These are phyloP conservation scores for Alternaria triticimaculans DNA, from an alignment of 2,329 filamentous ascomycete species.

Conservation along the genomic window DNA sequence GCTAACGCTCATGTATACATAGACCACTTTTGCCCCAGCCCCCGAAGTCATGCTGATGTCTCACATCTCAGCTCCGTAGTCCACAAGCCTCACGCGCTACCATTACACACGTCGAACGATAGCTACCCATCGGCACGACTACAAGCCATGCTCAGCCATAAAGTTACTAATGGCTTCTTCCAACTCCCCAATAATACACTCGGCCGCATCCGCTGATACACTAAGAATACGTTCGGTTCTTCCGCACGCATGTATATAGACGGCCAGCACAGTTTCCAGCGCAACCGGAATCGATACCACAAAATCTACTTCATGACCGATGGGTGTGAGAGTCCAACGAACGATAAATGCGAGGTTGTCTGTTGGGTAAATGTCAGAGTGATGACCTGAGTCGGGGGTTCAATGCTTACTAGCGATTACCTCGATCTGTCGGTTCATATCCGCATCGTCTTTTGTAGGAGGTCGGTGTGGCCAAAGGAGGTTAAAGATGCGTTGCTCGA, in stretches of 20 bases:
- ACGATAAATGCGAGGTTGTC: neutral
- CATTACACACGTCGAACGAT: neutral
- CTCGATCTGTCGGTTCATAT: neutral
- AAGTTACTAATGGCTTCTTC: neutral
- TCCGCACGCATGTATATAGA: neutral
- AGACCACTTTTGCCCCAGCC: neutral
- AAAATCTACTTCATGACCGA: neutral
- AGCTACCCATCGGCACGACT: neutral
- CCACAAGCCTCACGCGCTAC: neutral
- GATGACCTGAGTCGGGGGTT: neutral
- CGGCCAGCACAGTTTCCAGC: neutral
- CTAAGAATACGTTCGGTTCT: neutral
- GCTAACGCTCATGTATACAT: neutral
- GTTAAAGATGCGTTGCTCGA: neutral
- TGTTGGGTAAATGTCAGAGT: neutral
- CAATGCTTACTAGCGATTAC: neutral
- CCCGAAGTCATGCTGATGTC: neutral
- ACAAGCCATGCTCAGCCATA: neutral
- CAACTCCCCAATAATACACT: neutral
- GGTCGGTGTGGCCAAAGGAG: neutral
- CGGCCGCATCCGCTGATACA: neutral
- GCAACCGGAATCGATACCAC: neutral
- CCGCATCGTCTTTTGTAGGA: neutral
- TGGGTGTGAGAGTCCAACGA: neutral
- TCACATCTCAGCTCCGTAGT: neutral